Evolutionary conservation across 768 basidiomycete genomes (phyloP).

Genomic region (Suillus subalutaceus): DNA sequence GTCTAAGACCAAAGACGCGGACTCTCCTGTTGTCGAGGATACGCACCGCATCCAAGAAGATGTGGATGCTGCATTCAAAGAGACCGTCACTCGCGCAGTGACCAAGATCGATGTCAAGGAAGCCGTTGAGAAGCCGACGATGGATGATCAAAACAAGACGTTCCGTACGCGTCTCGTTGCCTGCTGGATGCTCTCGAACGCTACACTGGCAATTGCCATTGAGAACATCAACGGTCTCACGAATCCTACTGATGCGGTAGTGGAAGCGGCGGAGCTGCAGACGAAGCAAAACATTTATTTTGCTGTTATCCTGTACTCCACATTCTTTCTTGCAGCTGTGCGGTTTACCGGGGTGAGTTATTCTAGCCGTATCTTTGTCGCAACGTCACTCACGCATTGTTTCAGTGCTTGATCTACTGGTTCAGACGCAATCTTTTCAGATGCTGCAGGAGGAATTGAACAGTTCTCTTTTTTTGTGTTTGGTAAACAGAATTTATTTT

Average conservation of each 20-base stretch:
- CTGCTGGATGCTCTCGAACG: slow-evolving; percentile 79
- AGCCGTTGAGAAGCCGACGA: slow-evolving; percentile 72
- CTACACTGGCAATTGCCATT: slow-evolving; percentile 70
- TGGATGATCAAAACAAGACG: slow-evolving; percentile 90
- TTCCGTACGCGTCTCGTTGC: slow-evolving; percentile 90
- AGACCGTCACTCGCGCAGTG: slow-evolving; percentile 86
- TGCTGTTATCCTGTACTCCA: slow-evolving; percentile 77
- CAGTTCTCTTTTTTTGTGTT: slow-evolving; percentile 17
- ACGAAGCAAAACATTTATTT: slow-evolving; percentile 69
- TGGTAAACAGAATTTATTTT: slow-evolving; percentile 10
- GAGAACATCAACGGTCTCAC: slow-evolving; percentile 72
- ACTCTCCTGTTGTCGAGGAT: slow-evolving; percentile 83
- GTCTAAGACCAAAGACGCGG: slow-evolving; percentile 75
- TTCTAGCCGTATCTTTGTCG: slow-evolving; percentile 3
- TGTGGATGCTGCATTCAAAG: slow-evolving; percentile 89
- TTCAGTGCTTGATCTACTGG: slow-evolving; percentile 80
- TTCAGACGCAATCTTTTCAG: slow-evolving; percentile 83
- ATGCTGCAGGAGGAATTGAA: slow-evolving; percentile 74
- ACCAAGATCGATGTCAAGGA: slow-evolving; percentile 73
- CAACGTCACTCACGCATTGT: slow-evolving; percentile 7
- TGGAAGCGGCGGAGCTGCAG: slow-evolving; percentile 45
- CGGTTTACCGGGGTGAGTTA: slow-evolving; percentile 75
- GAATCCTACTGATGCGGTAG: slow-evolving; percentile 37
- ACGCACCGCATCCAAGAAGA: slow-evolving; percentile 83
- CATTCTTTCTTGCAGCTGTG: slow-evolving; percentile 70